Evolutionary conservation across 73 alveolate species (phyloP), one percentile per base, ranked within the genome.

Genomic region (Symbiodinium natans): DNA sequence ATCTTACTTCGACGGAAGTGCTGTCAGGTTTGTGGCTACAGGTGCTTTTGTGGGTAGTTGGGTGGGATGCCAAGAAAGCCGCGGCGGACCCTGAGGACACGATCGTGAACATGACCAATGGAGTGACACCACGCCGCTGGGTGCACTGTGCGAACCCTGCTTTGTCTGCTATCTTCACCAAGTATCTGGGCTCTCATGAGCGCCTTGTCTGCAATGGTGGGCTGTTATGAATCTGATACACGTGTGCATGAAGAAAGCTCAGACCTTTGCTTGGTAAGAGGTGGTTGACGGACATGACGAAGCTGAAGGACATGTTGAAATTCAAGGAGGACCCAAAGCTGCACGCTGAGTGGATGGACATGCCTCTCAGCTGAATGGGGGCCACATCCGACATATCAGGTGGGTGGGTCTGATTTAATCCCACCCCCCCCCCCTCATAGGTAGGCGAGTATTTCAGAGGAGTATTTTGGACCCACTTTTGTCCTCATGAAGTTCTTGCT

Each of bases 101-200:
- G 98, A 92, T 92, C 42, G 96, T 92, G 88, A 99, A 99, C 95
- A 99, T 98, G 86, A 99, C 99, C 87, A 99, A 99, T 99, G 99
- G 99, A 36, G 99, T 99, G 40, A 99, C 99, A 48, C 99, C 99
- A 3, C 94, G 99, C 39, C 99, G 99, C 98, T 99, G 99, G 98
- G 99, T 99, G 63, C 99, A 99, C 99, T 99, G 99, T 98, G 99
- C 99, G 96, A 99, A 99, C 99, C 99, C 99, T 17, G 99, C 99
- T 75, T 99, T 99, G 63, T 92, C 99, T 41, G 99, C 99, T 7
- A 98, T 99, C 92, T 99, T 99, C 99, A 99, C 99, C 63, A 99
- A 99, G 82, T 99, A 99, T 99, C 98, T 99, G 90, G 99, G 99
- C 77, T 82, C 93, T 56, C 93, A 93, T 86, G 85, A 42, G 92